Evolutionary conservation across 2,329 filamentous ascomycete genomes (phyloP).

Genomic region (Xylaria sp.): DNA sequence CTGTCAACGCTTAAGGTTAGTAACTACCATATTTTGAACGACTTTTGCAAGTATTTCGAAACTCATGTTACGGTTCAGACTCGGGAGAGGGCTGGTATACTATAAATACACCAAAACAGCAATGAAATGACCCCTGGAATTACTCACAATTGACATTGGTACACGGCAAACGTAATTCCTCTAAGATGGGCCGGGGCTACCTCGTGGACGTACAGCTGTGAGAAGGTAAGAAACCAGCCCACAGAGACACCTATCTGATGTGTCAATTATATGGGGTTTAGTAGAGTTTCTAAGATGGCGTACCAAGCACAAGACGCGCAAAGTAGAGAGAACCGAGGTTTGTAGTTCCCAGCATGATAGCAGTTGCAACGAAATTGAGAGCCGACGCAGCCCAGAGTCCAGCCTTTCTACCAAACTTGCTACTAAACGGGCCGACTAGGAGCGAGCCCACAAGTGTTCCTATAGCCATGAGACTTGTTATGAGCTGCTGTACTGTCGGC

Average conservation of each 20-base stretch:
- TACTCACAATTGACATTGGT: slow-evolving; percentile 46
- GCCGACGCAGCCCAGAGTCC: slow-evolving; percentile 48
- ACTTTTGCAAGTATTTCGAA: background rate
- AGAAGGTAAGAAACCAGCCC: slow-evolving; percentile 53
- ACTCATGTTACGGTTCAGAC: too few relatives aligned
- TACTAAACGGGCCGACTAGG: slow-evolving; percentile 45
- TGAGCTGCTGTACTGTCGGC: slow-evolving; percentile 52
- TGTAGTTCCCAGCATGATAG: slow-evolving; percentile 49
- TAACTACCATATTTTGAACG: background rate
- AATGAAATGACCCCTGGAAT: background rate
- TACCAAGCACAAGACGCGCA: slow-evolving; percentile 49
- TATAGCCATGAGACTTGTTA: slow-evolving; percentile 52
- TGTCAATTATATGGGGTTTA: slow-evolving; percentile 8
- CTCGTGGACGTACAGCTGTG: slow-evolving; percentile 54
- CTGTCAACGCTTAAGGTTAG: background rate
- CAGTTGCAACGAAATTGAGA: slow-evolving; percentile 47
- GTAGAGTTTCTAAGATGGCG: background rate
- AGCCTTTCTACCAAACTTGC: slow-evolving; percentile 42
- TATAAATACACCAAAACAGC: background rate
- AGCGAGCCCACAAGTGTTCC: slow-evolving; percentile 51
- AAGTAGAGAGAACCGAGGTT: slow-evolving; percentile 48
- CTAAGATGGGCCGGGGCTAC: slow-evolving; percentile 52
- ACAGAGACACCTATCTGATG: slow-evolving; percentile 48
- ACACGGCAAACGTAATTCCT: slow-evolving; percentile 52
- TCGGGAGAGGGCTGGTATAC: background rate